These are phyloP conservation scores for Boletus rubroflammeus DNA, from an alignment of 768 basidiomycete genomes.

Conservation along the genomic window DNA sequence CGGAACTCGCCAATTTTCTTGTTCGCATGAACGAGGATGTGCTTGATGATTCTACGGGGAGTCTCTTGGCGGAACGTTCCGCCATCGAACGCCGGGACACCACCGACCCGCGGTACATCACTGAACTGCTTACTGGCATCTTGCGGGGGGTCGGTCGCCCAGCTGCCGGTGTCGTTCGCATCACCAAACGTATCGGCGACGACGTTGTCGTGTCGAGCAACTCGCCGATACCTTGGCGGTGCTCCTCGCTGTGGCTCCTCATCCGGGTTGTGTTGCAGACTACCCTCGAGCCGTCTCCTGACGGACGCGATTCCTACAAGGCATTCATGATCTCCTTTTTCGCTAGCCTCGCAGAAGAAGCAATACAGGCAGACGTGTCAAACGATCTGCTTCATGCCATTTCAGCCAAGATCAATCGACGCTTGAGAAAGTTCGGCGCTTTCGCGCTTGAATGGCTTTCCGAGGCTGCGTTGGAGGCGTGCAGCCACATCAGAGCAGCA, in stretches of 20 bases:
- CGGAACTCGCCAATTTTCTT: constrained; percentile 39
- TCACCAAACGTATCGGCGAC: constrained; percentile 33
- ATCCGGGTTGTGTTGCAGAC: constrained; percentile 34
- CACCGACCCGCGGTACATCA: constrained; percentile 42
- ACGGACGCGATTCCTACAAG: constrained; percentile 38
- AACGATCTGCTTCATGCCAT: constrained; percentile 38
- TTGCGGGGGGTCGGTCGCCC: constrained; percentile 32
- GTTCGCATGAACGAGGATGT: constrained; percentile 31
- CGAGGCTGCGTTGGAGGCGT: background rate
- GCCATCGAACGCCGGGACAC: constrained; percentile 33
- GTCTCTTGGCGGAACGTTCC: background rate
- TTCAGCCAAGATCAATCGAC: constrained; percentile 35
- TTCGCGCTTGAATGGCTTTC: constrained; percentile 17
- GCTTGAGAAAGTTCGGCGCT: constrained; percentile 36
- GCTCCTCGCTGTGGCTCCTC: constrained; percentile 38
- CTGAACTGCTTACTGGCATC: constrained; percentile 43
- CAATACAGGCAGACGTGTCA: constrained; percentile 7
- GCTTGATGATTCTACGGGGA: constrained; percentile 9
- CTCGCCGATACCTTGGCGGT: constrained; percentile 30
- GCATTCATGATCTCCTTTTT: constrained; percentile 44
- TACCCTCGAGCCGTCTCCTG: constrained; percentile 16
- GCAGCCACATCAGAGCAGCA: constrained; percentile 8
- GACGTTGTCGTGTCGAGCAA: constrained; percentile 24
- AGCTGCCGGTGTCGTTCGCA: constrained; percentile 17
- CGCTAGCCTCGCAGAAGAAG: constrained; percentile 23